Evolutionary conservation across 2,329 filamentous ascomycete genomes (phyloP).

Genomic region (Corynespora cassiicola): DNA sequence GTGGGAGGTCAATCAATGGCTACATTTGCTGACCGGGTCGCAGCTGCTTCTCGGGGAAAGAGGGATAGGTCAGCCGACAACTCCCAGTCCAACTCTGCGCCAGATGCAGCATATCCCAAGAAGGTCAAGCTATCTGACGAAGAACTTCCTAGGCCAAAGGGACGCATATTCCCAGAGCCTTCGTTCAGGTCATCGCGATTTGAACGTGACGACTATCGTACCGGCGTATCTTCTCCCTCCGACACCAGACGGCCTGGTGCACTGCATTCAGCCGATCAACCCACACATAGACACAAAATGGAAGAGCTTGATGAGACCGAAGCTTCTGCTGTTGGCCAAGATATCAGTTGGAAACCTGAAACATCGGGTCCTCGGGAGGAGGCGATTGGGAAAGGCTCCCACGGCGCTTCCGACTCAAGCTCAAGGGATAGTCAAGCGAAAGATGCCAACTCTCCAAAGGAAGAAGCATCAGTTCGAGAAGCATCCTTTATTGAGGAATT

Average conservation of each 20-base stretch:
- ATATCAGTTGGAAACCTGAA: no score
- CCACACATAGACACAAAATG: no score
- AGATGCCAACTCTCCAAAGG: conserved; percentile 3
- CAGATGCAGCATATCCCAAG: conserved; percentile 14
- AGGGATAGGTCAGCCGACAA: conserved; percentile 2
- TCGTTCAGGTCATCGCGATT: conserved; percentile 19
- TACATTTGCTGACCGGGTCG: no score
- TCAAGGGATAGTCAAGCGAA: no score
- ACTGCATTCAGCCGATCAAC: no score
- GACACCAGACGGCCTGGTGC: conserved; percentile 39
- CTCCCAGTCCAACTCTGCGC: not conserved
- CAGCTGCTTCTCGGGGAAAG: no score
- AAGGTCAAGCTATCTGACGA: conserved; percentile 16
- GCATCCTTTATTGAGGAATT: conserved; percentile 32
- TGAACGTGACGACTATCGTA: conserved; percentile 19
- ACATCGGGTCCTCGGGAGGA: no score
- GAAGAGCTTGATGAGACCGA: no score
- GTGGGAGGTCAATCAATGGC: no score
- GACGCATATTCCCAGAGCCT: conserved; percentile 21
- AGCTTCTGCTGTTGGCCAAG: no score
- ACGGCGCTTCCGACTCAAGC: no score
- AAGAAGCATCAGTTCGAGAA: conserved; percentile 16
- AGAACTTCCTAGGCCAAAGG: not conserved
- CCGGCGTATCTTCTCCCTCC: conserved; percentile 37
- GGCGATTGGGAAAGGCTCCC: no score